Evolutionary conservation across 2,329 filamentous ascomycete genomes (phyloP), one percentile per base, ranked within the genome.

Genomic region (Moelleriella libera): DNA sequence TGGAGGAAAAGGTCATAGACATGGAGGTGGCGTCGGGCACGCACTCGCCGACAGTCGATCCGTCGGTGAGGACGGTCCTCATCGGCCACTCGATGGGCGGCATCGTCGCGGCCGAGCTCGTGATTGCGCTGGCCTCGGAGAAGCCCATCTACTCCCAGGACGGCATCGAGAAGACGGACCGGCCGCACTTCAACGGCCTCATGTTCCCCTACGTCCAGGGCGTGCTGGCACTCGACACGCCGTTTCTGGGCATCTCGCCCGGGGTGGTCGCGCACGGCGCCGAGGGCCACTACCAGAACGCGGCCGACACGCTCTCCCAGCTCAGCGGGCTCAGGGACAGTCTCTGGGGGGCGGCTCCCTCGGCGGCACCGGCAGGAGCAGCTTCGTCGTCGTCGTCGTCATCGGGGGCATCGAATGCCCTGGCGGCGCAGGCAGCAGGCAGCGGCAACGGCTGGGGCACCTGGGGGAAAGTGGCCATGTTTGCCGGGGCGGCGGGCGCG

Each of bases 181-280:
- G 11, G 39, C 57, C 58, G 40, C 50, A 62, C 21, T 67, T 78
- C 50, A 82, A 76, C 57, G 65, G 68, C 32, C 79, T 94, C 61
- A 90, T 96, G 83, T 97, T 97, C 62, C 90, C 90, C 1, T 90
- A 88, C 63, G 80, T 97, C 53, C 85, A 90, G 64, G 90, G 85
- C 54, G 78, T 97, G 30, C 75, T 97, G 44, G 87, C 89, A 45
- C 95, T 96, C 61, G 90, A 97, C 66, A 98, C 92, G 1, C 92
- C 92, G 1, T 98, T 85, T 62, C 75, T 92, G 1, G 85, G 85
- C 49, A 88, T 89, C 53, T 78, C 82, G 28, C 85, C 86, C 0
- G 83, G 85, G 30, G 84, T 92, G 2, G 82, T 92, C n/a, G 85
- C 86, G 4, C 84, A 90, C 61, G 81, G 83, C 50, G 89, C 90